Evolutionary conservation across 2,329 filamentous ascomycete genomes (phyloP).

Genomic region (Teratosphaeria zuluensis): DNA sequence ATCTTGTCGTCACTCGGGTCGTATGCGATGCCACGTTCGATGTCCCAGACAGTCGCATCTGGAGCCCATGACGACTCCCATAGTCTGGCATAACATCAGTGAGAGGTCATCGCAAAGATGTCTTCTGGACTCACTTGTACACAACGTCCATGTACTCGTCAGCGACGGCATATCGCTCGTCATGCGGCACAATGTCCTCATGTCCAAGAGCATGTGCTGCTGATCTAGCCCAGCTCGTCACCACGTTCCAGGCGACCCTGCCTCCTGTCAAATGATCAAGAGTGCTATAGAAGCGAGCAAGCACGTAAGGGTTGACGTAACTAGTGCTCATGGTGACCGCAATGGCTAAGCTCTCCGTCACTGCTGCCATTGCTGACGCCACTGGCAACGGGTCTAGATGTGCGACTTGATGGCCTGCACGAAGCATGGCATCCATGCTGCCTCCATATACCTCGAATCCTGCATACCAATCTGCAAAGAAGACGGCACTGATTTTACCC

Average conservation of each 20-base stretch:
- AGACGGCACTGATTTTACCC: slow-evolving; percentile 56
- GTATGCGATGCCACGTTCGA: slow-evolving; percentile 44
- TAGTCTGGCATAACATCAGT: slow-evolving; percentile 1
- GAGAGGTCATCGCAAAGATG: not conserved
- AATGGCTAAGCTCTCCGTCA: slow-evolving; percentile 40
- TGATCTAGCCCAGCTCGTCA: slow-evolving; percentile 50
- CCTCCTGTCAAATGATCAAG: slow-evolving; percentile 58
- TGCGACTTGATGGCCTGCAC: slow-evolving; percentile 51
- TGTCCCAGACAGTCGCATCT: slow-evolving; percentile 35
- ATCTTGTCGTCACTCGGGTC: slow-evolving; percentile 42
- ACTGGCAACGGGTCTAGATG: not conserved
- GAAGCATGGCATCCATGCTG: slow-evolving; percentile 50
- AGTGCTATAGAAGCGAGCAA: slow-evolving; percentile 57
- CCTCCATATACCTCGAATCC: slow-evolving; percentile 62
- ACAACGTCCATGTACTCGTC: slow-evolving; percentile 56
- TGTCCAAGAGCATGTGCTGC: slow-evolving; percentile 39
- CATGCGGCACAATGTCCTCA: slow-evolving; percentile 18
- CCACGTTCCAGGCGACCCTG: slow-evolving; percentile 43
- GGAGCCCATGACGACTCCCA: slow-evolving; percentile 23
- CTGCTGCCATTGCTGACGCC: not conserved
- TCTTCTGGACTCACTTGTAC: slow-evolving; percentile 11
- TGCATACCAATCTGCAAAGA: slow-evolving; percentile 49
- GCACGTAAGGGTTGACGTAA: slow-evolving; percentile 59
- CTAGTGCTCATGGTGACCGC: slow-evolving; percentile 59
- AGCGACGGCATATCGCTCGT: slow-evolving; percentile 54